These are phyloP conservation scores for Pleurozium schreberi DNA, from an alignment of 225 moss, liverwort and hornwort species.

Conservation along the genomic window DNA sequence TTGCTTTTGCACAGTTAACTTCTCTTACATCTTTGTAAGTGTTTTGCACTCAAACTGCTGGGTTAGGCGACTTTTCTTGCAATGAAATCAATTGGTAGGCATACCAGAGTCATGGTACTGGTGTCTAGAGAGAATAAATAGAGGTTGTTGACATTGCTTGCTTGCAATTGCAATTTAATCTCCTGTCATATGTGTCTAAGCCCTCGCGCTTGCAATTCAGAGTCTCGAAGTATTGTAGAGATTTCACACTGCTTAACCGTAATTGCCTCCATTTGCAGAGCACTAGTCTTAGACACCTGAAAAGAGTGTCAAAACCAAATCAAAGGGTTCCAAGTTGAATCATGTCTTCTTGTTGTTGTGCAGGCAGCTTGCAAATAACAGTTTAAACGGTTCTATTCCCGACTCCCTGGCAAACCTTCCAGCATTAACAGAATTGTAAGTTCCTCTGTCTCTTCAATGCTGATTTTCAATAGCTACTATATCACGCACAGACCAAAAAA, in stretches of 20 bases:
- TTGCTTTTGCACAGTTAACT: neutral
- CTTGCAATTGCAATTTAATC: neutral
- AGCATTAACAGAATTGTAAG: neutral
- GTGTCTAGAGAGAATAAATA: neutral
- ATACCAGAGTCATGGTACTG: neutral
- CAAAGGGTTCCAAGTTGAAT: neutral
- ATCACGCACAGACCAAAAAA: no score
- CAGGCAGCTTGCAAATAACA: neutral
- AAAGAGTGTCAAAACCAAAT: neutral
- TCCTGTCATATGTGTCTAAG: neutral
- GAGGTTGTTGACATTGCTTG: neutral
- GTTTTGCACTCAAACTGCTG: neutral
- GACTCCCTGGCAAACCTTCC: neutral
- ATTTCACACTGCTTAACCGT: neutral
- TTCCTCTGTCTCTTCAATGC: neutral
- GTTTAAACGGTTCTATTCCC: neutral
- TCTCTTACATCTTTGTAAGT: slow-evolving; percentile 22
- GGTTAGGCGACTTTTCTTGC: neutral
- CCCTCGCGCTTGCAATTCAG: no score
- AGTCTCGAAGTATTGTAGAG: neutral
- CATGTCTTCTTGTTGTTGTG: neutral
- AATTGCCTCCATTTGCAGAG: neutral
- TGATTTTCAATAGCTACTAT: neutral
- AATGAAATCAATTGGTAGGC: neutral
- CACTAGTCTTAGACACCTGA: neutral